Evolutionary conservation across 2,329 filamentous ascomycete genomes (phyloP).

Genomic region (Periconia sp.): DNA sequence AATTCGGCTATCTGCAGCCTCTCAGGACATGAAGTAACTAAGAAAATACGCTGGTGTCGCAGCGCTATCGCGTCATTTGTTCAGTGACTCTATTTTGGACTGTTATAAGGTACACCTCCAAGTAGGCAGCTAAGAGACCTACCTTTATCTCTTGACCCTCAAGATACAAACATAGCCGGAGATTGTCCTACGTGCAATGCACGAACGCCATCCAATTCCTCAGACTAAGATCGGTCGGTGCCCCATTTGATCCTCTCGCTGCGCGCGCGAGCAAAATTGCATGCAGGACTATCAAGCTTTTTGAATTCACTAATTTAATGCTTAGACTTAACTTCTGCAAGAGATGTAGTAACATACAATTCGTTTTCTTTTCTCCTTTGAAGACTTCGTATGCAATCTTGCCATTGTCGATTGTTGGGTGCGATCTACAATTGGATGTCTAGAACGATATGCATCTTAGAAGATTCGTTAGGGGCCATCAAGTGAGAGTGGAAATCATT

Average conservation of each 20-base stretch:
- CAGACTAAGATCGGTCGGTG: slow-evolving; percentile 10
- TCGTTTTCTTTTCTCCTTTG: slow-evolving; percentile 16
- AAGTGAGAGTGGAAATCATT: slow-evolving; percentile 18
- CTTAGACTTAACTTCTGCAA: slow-evolving; percentile 5
- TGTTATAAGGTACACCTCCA: slow-evolving; percentile 1
- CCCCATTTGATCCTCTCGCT: slow-evolving; percentile 7
- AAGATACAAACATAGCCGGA: slow-evolving; percentile 5
- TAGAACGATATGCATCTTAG: slow-evolving; percentile 36
- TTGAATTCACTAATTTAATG: slow-evolving; percentile 7
- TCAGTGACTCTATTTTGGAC: no score
- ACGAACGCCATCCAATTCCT: slow-evolving; percentile 12
- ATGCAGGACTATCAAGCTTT: slow-evolving; percentile 8
- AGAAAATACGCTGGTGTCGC: no score
- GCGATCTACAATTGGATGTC: slow-evolving; percentile 34
- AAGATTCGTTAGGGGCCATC: slow-evolving; percentile 23
- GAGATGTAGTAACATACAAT: slow-evolving; percentile 5
- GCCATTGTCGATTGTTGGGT: slow-evolving; percentile 4
- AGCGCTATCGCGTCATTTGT: no score
- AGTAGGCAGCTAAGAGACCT: neutral
- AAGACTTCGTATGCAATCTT: slow-evolving; percentile 31
- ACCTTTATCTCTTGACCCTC: slow-evolving; percentile 5
- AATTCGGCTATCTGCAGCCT: no score
- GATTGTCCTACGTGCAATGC: slow-evolving; percentile 5
- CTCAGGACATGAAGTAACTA: no score
- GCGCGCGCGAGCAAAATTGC: slow-evolving; percentile 9